Percentiles rank a stretch among this genome's conserved stretches.
phyloP scores from a whole-genome alignment of 768 basidiomycete species.

The Auricularia heimuer region DNA sequence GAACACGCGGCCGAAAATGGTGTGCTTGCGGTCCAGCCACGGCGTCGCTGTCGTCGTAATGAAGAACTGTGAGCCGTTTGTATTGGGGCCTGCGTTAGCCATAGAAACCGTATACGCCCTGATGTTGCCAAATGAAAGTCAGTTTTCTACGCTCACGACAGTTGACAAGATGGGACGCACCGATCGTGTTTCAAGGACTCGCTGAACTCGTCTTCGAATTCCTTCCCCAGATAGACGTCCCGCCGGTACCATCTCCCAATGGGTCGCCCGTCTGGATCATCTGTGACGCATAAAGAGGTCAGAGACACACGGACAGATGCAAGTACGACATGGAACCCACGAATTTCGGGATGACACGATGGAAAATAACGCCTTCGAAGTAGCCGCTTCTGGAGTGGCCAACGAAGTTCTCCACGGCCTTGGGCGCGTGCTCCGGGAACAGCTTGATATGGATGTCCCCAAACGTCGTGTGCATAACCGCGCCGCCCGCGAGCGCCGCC shows the following conservation, averaged over 20 bases:
- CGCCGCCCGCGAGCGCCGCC: slow-evolving; percentile 64
- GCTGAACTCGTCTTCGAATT: slow-evolving; percentile 91
- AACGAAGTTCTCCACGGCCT: slow-evolving; percentile 96
- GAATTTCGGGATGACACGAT: slow-evolving; percentile 96
- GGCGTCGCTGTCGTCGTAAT: slow-evolving; percentile 92
- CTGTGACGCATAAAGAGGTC: slow-evolving; percentile 11
- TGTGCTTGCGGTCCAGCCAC: slow-evolving; percentile 88
- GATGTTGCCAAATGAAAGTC: slow-evolving; percentile 2
- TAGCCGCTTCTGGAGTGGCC: slow-evolving; percentile 83
- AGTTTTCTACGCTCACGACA: slow-evolving; percentile 1
- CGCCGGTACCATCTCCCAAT: slow-evolving; percentile 89
- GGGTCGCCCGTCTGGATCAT: slow-evolving; percentile 98
- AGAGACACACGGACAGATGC: neutral
- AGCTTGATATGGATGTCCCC: slow-evolving; percentile 87
- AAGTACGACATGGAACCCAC: slow-evolving; percentile 18
- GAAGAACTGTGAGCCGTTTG: slow-evolving; percentile 97
- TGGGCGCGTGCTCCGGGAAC: slow-evolving; percentile 89
- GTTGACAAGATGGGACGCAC: slow-evolving; percentile 28
- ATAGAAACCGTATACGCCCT: slow-evolving; percentile 94
- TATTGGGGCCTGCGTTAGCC: slow-evolving; percentile 84
- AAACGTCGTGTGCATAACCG: slow-evolving; percentile 89
- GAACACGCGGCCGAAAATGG: slow-evolving; percentile 84
- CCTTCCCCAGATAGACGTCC: slow-evolving; percentile 78
- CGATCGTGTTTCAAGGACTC: slow-evolving; percentile 86
- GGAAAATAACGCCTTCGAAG: slow-evolving; percentile 91